A percentile compares a stretch with the other conserved stretches of the same genome.
These are phyloP conservation scores for Parsonsia alboflavescens DNA, from an alignment of 257 asterid species.

Conservation along the genomic window DNA sequence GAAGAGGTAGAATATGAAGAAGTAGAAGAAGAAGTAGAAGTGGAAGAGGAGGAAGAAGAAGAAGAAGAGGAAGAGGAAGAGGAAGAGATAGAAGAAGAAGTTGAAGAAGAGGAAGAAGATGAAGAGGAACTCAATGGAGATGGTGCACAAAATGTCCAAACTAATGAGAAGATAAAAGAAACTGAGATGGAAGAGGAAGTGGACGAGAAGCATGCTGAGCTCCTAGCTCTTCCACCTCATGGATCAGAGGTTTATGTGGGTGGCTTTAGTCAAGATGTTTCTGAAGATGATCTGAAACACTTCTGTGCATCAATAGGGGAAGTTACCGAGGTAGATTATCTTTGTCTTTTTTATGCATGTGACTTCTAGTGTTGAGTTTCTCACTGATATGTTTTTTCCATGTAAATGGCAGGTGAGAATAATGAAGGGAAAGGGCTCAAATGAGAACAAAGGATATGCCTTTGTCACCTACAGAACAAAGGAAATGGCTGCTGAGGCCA, in stretches of 20 bases:
- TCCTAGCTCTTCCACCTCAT: slow-evolving; percentile 91
- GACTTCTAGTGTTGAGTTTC: slow-evolving; percentile 11
- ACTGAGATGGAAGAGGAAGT: slow-evolving; percentile 42
- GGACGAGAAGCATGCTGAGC: slow-evolving; percentile 62
- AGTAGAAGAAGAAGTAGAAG: slow-evolving; percentile 79
- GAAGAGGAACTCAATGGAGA: slow-evolving; percentile 30
- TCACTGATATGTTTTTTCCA: slow-evolving; percentile 14
- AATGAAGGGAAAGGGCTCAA: slow-evolving; percentile 86
- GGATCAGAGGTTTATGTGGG: slow-evolving; percentile 95
- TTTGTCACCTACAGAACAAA: slow-evolving; percentile 84
- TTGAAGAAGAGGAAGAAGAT: slow-evolving; percentile 48
- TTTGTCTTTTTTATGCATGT: slow-evolving; percentile 2
- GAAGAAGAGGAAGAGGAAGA: slow-evolving; percentile 54
- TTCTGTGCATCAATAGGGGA: slow-evolving; percentile 80
- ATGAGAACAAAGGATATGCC: slow-evolving; percentile 88
- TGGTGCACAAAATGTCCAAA: slow-evolving; percentile 30
- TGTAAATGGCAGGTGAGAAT: slow-evolving; percentile 67
- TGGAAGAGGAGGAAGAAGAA: slow-evolving; percentile 46
- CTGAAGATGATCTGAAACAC: slow-evolving; percentile 66
- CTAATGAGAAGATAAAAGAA: slow-evolving; percentile 52
- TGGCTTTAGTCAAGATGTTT: slow-evolving; percentile 61
- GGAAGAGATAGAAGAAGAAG: slow-evolving; percentile 58
- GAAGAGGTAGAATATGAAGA: slow-evolving; percentile 93
- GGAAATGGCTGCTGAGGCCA: slow-evolving; percentile 88
- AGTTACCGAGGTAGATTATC: slow-evolving; percentile 65